phyloP scores from a whole-genome alignment of 495 filamentous ascomycete species.

The Choiromyces venosus region DNA sequence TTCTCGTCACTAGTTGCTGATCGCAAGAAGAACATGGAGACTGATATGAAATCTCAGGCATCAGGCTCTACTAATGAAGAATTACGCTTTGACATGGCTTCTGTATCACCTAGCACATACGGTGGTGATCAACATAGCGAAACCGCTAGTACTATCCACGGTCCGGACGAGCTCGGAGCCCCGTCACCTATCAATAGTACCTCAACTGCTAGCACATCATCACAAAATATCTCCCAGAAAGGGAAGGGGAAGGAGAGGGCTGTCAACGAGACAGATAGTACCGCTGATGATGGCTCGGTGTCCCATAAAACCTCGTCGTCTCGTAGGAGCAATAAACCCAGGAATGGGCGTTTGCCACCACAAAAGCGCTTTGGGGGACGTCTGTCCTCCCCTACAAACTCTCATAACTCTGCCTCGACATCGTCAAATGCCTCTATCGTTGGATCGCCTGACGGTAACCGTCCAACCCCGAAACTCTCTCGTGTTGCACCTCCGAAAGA shows the following conservation, averaged over 20 bases:
- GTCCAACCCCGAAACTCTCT: conserved; percentile 11
- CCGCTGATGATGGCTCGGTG: conserved; percentile 19
- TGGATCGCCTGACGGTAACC: conserved; percentile 16
- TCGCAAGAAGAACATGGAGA: conserved; percentile 5
- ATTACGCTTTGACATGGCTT: not conserved
- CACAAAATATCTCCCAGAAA: conserved; percentile 6
- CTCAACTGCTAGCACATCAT: not conserved
- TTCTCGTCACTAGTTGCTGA: conserved; percentile 11
- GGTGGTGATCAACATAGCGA: not conserved
- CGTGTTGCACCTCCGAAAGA: conserved; percentile 16
- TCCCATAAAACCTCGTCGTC: conserved; percentile 10
- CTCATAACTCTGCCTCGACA: not conserved
- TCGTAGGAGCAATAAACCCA: conserved; percentile 19
- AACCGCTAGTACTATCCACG: not conserved
- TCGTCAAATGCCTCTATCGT: not conserved
- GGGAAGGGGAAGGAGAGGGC: conserved; percentile 29
- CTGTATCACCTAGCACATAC: not conserved
- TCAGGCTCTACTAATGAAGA: not conserved
- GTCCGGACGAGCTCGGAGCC: not conserved
- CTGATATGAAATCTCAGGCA: not conserved
- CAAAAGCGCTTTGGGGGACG: conserved; percentile 24
- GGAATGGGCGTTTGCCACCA: conserved; percentile 8
- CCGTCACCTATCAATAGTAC: not conserved
- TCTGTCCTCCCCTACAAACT: conserved; percentile 1
- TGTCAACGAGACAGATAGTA: conserved; percentile 5